Percentiles rank a stretch among this genome's conserved stretches.
Evolutionary conservation across 2,329 filamentous ascomycete genomes (phyloP).

Genomic region (Cytospora paraplurivora): DNA sequence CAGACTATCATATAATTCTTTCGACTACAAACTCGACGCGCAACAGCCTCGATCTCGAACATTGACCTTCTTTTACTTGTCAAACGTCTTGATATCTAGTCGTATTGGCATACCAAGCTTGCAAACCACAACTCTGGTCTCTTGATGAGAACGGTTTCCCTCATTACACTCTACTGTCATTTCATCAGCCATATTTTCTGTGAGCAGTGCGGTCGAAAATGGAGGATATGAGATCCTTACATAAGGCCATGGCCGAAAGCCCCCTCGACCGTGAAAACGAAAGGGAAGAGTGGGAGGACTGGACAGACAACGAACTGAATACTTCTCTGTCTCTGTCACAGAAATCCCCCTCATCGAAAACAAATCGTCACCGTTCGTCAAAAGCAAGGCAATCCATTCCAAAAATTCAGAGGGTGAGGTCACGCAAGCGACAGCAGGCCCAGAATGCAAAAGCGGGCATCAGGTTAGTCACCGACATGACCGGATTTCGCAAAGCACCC

Average conservation of each 20-base stretch:
- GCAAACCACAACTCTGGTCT: constrained; percentile 2
- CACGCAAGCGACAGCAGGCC: constrained; percentile 61
- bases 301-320: constrained; percentile 51
- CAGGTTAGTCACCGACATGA: constrained; percentile 70
- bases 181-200: background rate
- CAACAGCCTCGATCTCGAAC: constrained; percentile 1
- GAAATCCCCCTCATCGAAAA: constrained; percentile 15
- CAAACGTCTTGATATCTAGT: background rate
- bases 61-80: background rate
- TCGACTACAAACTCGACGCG: background rate
- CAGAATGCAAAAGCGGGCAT: constrained; percentile 66
- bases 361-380: constrained; percentile 32
- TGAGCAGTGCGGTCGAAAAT: constrained; percentile 30
- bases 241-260: constrained; percentile 29
- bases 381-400: constrained; percentile 41
- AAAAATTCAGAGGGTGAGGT: constrained; percentile 54
- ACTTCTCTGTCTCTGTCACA: constrained; percentile 46
- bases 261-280: constrained; percentile 27
- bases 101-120: background rate
- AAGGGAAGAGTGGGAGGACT: constrained; percentile 55
- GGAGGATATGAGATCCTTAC: constrained; percentile 32
- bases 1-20: background rate
- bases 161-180: background rate
- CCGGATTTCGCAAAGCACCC: constrained; percentile 48
- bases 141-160: constrained; percentile 5